Base-by-base conservation (phyloP, 2,329 filamentous ascomycete species). In the Microsporum ferrugineum region DNA sequence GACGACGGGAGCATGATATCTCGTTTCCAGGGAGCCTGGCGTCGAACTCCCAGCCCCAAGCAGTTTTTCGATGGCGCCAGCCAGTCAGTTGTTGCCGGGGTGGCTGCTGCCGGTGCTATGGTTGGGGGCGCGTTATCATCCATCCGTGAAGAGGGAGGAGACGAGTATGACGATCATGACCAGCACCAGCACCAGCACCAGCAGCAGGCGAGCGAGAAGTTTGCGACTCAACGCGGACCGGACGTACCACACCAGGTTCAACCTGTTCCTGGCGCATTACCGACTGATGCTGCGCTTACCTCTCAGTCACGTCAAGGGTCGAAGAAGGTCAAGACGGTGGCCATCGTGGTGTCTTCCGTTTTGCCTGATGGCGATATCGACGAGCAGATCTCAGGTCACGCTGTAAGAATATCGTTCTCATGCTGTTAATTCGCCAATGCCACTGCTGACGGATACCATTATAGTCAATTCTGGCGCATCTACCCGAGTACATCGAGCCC, bases 41-140 rank as follows among this genome's bases (percentile, higher is more conserved):
- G 88, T 69, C 84, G 89, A 67, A 91, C 89, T 1, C 87, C 91
- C 17, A 94, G 88, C 71, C 90, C 91, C 14, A 89, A 95, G 73
- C 90, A 96, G 73, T 84, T 96, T 67, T 85, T 95, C 65, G 89
- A 94, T 70, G 86, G 84, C 31, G 91, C 91, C 10, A 88, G 88
- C 70, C 89, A 87, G 76, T 87, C 85, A 62, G 87, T 96, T 36
- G 86, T 84, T 14, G 89, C 90, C 0, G 88, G 91, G 14, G 82
- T 95, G 65, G 87, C 89, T 31, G 91, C 90, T 7, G 90, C 90
- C 0, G 88, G 91, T 12, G 88, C 88, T 17, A 89, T 83, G 56
- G 84, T 95, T 63, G 90, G 90, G 47, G 90, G 87, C 64, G 91
- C 90, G 31, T 78, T 96, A 66, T 87, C 87, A 60, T 86, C 88